Base-by-base conservation (phyloP, 2,329 filamentous ascomycete genomes). In the Cladosporium sp. region DNA sequence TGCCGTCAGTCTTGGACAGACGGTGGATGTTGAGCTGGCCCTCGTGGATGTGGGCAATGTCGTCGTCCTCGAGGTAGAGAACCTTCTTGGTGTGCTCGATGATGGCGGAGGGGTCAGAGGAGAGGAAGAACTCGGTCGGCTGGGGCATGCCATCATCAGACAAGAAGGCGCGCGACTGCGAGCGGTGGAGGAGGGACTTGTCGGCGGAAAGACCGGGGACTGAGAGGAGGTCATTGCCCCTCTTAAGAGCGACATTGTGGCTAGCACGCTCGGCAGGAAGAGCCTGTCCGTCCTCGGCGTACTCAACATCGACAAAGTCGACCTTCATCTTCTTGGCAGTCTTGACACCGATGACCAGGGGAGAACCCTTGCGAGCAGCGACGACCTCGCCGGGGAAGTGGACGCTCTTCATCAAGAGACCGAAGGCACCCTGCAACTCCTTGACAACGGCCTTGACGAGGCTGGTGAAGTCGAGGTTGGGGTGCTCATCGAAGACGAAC, bases 31-130 rank as follows among this genome's bases (percentile, higher is more conserved):
- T 97, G 68, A 99, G 86, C 66, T 94, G 95, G 60, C 94, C 94
- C 79, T 99, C 94, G 80, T 97, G 94, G 70, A 99, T 97, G 81
- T 99, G 94, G 65, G 94, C 94, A 81, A 99, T 97, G 73, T 99
- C 94, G 74, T 99, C 94, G 74, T 99, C 94, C 82, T 99, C 94
- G 57, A 99, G 88, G 82, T 99, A 99, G 77, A 99, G 87, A 64
- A 99, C 94, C 85, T 97, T 99, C 86, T 99, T 99, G 74, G 94
- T 99, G 84, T 99, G 94, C 83, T 99, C 94, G 66, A 99, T 89
- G 70, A 99, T 97, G 70, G 94, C 93, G 40, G 94, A 97, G 17
- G 94, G 94, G 77, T 99, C 94, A 59, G 94, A 99, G 59, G 94
- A 99, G 66, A 99, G 85, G 86, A 97, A 99, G 82, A 99, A 99